These are phyloP conservation scores for Phlegmacium glaucopus DNA, from an alignment of 768 basidiomycete species.

Conservation along the genomic window DNA sequence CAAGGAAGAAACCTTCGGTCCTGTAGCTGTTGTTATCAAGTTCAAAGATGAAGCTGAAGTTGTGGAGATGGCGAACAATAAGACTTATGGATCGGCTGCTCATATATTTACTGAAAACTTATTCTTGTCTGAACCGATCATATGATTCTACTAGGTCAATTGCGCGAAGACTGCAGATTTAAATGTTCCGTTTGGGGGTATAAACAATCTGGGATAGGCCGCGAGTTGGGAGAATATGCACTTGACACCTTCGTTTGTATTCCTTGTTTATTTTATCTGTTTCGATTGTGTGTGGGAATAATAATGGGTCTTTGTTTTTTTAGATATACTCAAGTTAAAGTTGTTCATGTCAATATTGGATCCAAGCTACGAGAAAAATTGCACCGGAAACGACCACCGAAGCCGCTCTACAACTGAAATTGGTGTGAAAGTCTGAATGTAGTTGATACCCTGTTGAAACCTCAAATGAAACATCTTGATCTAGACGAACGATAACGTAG, in stretches of 20 bases:
- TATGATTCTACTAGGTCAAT: constrained; percentile 33
- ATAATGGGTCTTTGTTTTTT: not conserved
- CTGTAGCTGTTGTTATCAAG: constrained; percentile 70
- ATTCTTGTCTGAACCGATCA: constrained; percentile 26
- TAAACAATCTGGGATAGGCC: constrained; percentile 72
- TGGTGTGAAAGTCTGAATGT: too few species aligned
- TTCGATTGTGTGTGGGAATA: not conserved
- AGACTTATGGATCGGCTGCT: constrained; percentile 73
- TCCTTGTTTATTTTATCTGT: too few species aligned
- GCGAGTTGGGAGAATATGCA: constrained; percentile 68
- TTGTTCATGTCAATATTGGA: constrained; percentile 58
- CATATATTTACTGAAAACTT: constrained; percentile 74
- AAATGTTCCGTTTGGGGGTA: constrained; percentile 63
- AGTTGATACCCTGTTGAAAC: too few species aligned
- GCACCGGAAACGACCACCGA: too few species aligned
- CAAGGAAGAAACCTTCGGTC: constrained; percentile 74
- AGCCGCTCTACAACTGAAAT: too few species aligned
- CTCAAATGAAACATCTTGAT: too few species aligned
- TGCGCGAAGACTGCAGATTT: constrained; percentile 41
- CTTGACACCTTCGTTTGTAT: constrained; percentile 43
- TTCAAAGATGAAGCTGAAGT: constrained; percentile 67
- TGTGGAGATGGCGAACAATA: constrained; percentile 68
- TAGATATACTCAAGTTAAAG: constrained; percentile 58
- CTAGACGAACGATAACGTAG: too few species aligned
- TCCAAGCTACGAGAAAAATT: too few species aligned